phyloP scores from a whole-genome alignment of 2,329 filamentous ascomycete genomes.

The Xenoacremonium recifei region DNA sequence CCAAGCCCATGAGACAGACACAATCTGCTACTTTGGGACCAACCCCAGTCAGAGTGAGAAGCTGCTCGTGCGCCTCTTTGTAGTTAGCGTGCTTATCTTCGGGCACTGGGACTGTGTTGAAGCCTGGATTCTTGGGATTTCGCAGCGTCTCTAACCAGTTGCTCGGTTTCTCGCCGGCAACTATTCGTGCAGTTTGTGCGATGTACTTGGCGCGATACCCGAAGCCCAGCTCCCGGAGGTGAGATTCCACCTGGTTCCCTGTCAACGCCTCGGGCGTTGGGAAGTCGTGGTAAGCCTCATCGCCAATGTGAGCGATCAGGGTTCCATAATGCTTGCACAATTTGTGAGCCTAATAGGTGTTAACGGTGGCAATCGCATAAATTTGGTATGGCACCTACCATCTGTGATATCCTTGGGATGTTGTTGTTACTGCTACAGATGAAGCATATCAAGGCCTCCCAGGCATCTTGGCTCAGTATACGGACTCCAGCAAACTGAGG shows the following conservation, averaged over 20 bases:
- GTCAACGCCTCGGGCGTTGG: slow-evolving; percentile 74
- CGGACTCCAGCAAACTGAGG: slow-evolving; percentile 86
- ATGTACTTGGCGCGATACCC: slow-evolving; percentile 95
- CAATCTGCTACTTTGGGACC: slow-evolving; percentile 97
- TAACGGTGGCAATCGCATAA: not conserved
- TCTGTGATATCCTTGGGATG: slow-evolving; percentile 89
- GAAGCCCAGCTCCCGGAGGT: slow-evolving; percentile 81
- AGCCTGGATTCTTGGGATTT: slow-evolving; percentile 70
- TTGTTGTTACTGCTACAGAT: slow-evolving; percentile 99
- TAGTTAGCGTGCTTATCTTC: slow-evolving; percentile 62
- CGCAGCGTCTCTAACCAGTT: slow-evolving; percentile 77
- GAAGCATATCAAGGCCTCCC: slow-evolving; percentile 91
- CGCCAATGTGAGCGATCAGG: slow-evolving; percentile 67
- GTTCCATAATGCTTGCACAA: slow-evolving; percentile 84
- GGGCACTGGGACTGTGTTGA: slow-evolving; percentile 43
- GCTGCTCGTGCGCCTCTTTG: slow-evolving; percentile 73
- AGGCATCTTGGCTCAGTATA: slow-evolving; percentile 90
- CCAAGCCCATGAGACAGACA: slow-evolving; percentile 92
- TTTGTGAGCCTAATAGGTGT: slow-evolving; percentile 66
- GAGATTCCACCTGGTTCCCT: slow-evolving; percentile 71
- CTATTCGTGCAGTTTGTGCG: slow-evolving; percentile 75
- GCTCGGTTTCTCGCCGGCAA: slow-evolving; percentile 63
- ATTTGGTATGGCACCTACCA: slow-evolving; percentile 56
- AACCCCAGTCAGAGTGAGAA: slow-evolving; percentile 80
- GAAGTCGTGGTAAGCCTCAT: slow-evolving; percentile 81